Evolutionary conservation across 495 filamentous ascomycete genomes (phyloP), one percentile per base, ranked within the genome.

Genomic region (Aeminium ludgeri): DNA sequence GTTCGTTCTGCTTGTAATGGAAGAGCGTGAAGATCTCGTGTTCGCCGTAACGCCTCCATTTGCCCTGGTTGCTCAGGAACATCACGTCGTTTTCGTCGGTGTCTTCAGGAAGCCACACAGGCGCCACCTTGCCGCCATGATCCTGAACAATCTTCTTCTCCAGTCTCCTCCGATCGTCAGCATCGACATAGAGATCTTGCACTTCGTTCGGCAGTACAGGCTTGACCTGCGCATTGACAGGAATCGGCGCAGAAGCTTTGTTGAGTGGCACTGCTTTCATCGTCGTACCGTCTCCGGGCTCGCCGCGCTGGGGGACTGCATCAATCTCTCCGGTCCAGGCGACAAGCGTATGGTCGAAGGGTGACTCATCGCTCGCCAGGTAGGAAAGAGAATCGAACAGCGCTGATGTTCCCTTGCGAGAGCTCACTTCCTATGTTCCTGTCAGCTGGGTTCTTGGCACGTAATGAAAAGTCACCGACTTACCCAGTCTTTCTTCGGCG

Each of bases 301-400:
- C 6, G 25, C 6, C 13, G 6, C n/a, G 15, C 27, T 49, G 4
- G 23, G 31, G 15, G 13, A 19, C 57, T 2, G 65, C 60, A 38
- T 80, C 71, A 34, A 95, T 80, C 57, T 95, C 86, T 25, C 86
- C 86, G 1, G 86, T 87, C 86, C 86, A 95, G 15, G 80, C 86
- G 36, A 95, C 78, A 1, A 93, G 65, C 0, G 77, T 84, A 61
- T 91, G 85, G 50, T 81, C 78, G 83, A 83, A 95, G 16, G 71
- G 69, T 6, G 73, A 71, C 17, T 78, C 65, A 31, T 78, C 61
- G 5, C 83, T 84, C 6, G 81, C 80, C 18, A 95, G 71, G 58
- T 86, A 77, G 13, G 77, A 73, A 52, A 95, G 80, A 23, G 82
- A 80, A 56, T 93, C 85, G 58, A 86, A 87, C 18, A 95, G 66